Base-by-base conservation (phyloP, 805 yeast genomes). In the Saccharomyces eubayanus region DNA sequence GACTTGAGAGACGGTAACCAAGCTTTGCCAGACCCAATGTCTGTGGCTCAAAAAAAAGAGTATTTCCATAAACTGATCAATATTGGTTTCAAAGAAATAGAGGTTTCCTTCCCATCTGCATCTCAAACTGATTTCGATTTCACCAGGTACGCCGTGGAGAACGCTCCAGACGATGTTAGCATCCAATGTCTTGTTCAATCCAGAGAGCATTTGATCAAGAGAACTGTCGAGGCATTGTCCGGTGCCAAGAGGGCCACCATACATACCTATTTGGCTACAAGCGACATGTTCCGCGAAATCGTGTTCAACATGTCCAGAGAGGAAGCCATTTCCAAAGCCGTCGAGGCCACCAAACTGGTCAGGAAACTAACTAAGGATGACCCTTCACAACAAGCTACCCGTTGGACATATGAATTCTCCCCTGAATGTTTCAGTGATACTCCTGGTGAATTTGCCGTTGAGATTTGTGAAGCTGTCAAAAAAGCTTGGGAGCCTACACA, bases 1-100 rank as follows among this genome's bases (percentile, higher is more conserved):
- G 95, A 87, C 64, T 75, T 87, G 57, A 78, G 95, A 62, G 95
- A 87, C 65, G 95, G 95, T 31, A 87, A 87, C 70, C 94, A 87
- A 72, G 83, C 91, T 5, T 76, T 87, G 60, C 92, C 94, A 0
- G 94, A 87, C 65, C 95, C 94, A 52, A 87, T 87, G 95, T 76
- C 85, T n/a, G 75, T 85, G 46, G 83, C 74, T n/a, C 91, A 87
- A 63, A 87, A 87, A 71, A 83, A 83, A 64, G 79, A 75, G 52
- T 87, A 84, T 70, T 85, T 86, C 68, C 72, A 79, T 52, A 83
- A 85, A 66, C 74, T 87, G 46, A 77, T 86, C 14, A 86, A 84
- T 28, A 70, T 86, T 45, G 95, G 95, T 0, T 87, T 84, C 72
- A 87, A 87, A 66, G 94, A 87, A 68, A 87, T 87, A 55, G 94